Evolutionary conservation across 768 basidiomycete species (phyloP).

Genomic region (Phylloporus scabripes): DNA sequence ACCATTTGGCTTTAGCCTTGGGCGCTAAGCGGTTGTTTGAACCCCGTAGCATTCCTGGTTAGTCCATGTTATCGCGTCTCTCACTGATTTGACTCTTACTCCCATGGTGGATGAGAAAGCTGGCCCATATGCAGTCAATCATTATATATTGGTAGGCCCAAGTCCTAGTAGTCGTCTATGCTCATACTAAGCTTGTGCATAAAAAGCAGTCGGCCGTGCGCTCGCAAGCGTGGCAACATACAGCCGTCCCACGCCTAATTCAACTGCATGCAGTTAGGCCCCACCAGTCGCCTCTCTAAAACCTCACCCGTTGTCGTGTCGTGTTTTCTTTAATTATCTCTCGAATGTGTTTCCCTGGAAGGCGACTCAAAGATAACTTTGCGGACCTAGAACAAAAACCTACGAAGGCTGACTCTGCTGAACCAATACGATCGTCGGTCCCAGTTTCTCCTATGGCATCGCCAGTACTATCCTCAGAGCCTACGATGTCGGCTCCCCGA

Average conservation of each 20-base stretch:
- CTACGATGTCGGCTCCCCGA: slow-evolving; percentile 26
- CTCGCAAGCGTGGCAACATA: slow-evolving; percentile 8
- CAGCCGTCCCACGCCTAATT: slow-evolving; percentile 22
- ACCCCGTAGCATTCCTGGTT: background rate
- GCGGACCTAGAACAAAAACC: slow-evolving; percentile 18
- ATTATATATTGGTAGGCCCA: background rate
- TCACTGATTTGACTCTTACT: background rate
- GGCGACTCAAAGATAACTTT: slow-evolving; percentile 32
- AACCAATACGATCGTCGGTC: slow-evolving; percentile 3
- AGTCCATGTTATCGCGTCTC: background rate
- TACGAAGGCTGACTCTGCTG: slow-evolving; percentile 9
- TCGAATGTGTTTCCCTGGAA: slow-evolving; percentile 38
- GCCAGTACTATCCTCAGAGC: background rate
- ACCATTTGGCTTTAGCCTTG: background rate
- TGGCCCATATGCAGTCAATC: too few species aligned
- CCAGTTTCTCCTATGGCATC: slow-evolving; percentile 1
- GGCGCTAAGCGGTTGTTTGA: background rate
- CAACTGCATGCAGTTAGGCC: background rate
- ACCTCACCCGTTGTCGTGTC: slow-evolving; percentile 6
- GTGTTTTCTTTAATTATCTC: background rate
- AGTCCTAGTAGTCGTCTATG: background rate
- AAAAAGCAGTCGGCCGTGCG: slow-evolving; percentile 13
- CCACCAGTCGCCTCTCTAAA: background rate
- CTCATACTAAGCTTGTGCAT: slow-evolving; percentile 3
- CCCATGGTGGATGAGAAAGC: slow-evolving; percentile 13